phyloP scores from a whole-genome alignment of 78 protist species.

The Blattamonas nauphoetae region DNA sequence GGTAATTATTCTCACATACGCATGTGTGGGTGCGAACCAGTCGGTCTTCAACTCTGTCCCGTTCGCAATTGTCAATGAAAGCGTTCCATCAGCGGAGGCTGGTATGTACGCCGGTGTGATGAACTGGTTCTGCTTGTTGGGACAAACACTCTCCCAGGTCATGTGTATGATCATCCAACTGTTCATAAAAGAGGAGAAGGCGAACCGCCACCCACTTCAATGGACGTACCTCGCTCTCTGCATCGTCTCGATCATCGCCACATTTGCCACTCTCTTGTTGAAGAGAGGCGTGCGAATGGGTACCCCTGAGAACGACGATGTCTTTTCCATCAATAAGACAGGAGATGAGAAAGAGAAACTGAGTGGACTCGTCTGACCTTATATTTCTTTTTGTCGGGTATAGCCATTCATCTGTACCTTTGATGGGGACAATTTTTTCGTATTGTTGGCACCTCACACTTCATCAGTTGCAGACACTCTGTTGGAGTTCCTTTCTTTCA shows the following conservation, averaged over 20 bases:
- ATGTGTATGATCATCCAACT: neutral
- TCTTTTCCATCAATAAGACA: too few species aligned
- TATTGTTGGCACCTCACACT: too few species aligned
- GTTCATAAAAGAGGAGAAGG: neutral
- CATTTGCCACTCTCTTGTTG: neutral
- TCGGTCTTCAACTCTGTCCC: slow-evolving; percentile 11
- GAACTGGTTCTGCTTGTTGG: slow-evolving; percentile 6
- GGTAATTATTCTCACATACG: neutral
- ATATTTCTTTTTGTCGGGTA: too few species aligned
- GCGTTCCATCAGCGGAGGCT: neutral
- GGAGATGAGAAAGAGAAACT: too few species aligned
- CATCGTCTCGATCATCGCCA: neutral
- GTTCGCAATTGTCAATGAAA: neutral
- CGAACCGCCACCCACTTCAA: neutral
- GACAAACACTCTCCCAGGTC: neutral
- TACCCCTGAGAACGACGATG: too few species aligned
- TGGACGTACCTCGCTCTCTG: neutral
- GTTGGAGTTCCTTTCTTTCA: too few species aligned
- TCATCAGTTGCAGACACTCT: too few species aligned
- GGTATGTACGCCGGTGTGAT: neutral
- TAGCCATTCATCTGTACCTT: too few species aligned
- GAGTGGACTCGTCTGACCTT: too few species aligned
- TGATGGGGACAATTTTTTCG: too few species aligned
- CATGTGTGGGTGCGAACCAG: neutral
- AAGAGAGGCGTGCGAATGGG: too few species aligned